Evolutionary conservation across 495 filamentous ascomycete genomes (phyloP).

Genomic region (Xylaria castorea): DNA sequence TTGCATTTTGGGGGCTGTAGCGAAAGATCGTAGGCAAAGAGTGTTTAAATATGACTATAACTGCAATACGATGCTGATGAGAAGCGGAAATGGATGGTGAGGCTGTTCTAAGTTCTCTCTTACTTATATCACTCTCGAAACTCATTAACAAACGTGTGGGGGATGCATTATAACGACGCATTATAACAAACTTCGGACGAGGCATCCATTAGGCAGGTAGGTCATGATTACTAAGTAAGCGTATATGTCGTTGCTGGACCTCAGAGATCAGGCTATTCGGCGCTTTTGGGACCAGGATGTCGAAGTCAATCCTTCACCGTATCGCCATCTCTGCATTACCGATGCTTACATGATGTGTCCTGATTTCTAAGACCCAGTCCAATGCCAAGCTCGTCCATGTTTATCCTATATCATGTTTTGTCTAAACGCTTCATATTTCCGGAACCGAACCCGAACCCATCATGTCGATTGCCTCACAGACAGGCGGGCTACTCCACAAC

Average conservation of each 20-base stretch:
- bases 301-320: background rate
- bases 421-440: background rate
- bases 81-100: background rate
- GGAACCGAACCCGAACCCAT: background rate
- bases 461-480: background rate
- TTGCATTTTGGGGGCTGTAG: background rate
- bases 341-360: background rate
- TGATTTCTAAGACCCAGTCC: background rate
- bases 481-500: background rate
- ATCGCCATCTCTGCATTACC: background rate
- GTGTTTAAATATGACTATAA: background rate
- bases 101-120: background rate
- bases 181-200: background rate
- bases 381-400: background rate
- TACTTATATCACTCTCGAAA: background rate
- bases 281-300: background rate
- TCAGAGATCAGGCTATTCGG: background rate
- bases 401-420: background rate
- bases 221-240: background rate
- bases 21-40: background rate
- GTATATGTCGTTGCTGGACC: background rate
- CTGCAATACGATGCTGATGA: background rate
- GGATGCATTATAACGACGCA: background rate
- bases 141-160: background rate
- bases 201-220: conserved; percentile 5